These are phyloP conservation scores for Trametes hirsuta DNA, from an alignment of 1,284 basidiomycete species.

Conservation along the genomic window DNA sequence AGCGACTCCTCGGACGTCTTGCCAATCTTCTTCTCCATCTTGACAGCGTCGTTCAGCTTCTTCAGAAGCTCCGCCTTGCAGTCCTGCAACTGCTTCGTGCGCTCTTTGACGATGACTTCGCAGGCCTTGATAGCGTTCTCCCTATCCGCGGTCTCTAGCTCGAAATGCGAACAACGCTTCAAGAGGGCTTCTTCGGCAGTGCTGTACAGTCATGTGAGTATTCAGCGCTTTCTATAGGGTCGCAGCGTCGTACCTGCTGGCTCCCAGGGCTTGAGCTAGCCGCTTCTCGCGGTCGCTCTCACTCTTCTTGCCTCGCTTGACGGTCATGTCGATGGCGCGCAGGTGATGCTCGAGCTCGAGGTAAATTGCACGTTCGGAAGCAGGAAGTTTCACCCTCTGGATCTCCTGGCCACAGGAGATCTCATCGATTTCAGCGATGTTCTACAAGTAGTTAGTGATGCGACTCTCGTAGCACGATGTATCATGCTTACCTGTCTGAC, in stretches of 20 bases:
- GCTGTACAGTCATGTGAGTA: constrained; percentile 38
- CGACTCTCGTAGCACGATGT: neutral
- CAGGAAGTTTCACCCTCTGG: constrained; percentile 77
- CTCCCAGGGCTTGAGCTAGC: constrained; percentile 84
- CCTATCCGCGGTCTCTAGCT: constrained; percentile 73
- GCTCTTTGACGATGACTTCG: constrained; percentile 86
- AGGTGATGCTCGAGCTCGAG: constrained; percentile 95
- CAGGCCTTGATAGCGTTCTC: constrained; percentile 90
- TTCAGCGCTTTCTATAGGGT: neutral
- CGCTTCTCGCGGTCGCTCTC: constrained; percentile 92
- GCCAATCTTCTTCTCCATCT: constrained; percentile 68
- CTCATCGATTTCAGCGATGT: constrained; percentile 96
- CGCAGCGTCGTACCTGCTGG: constrained; percentile 69
- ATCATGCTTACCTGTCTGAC: constrained; percentile 73
- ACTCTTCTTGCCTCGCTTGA: constrained; percentile 83
- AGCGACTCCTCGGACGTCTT: constrained; percentile 70
- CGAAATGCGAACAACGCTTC: constrained; percentile 94
- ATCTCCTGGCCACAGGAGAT: constrained; percentile 80
- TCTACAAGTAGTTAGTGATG: constrained; percentile 49
- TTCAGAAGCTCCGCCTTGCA: constrained; percentile 77
- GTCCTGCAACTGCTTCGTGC: constrained; percentile 76
- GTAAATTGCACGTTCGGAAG: constrained; percentile 94
- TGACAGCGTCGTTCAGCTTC: constrained; percentile 68
- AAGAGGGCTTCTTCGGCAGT: constrained; percentile 90
- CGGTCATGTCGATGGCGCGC: constrained; percentile 86